Evolutionary conservation across 1,284 basidiomycete genomes (phyloP).

Genomic region (Cryptococcus jaspeensis): DNA sequence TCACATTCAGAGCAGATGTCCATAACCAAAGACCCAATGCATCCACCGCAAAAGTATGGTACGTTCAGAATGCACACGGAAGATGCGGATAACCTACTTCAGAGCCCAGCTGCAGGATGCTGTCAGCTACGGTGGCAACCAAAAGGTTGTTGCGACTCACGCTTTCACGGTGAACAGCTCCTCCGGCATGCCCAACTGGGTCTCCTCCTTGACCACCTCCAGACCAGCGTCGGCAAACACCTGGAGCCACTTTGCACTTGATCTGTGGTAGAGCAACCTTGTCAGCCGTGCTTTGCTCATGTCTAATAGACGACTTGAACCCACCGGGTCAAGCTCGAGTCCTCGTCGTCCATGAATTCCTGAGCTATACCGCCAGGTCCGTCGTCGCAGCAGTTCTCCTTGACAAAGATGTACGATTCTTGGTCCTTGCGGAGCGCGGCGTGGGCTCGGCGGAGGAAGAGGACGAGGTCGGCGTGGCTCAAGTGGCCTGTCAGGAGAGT

Average conservation of each 20-base stretch:
- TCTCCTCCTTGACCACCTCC: conserved; percentile 64
- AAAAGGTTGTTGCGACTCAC: conserved; percentile 51
- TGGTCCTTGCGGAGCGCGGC: conserved; percentile 31
- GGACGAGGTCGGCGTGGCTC: conserved; percentile 69
- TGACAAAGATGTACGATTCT: conserved; percentile 65
- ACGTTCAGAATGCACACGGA: too few relatives aligned
- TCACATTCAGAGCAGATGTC: too few relatives aligned
- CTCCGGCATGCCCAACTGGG: conserved; percentile 68
- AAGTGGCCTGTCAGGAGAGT: conserved; percentile 58
- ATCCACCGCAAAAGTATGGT: too few relatives aligned
- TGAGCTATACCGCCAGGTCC: conserved; percentile 53
- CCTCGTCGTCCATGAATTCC: conserved; percentile 75
- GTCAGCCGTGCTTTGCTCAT: neutral
- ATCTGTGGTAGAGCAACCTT: conserved; percentile 56
- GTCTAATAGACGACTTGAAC: neutral
- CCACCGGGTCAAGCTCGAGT: conserved; percentile 83
- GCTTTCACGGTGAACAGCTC: conserved; percentile 81
- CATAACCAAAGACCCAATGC: too few relatives aligned
- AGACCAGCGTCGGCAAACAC: conserved; percentile 70
- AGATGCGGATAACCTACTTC: too few relatives aligned
- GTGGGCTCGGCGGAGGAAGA: conserved; percentile 67
- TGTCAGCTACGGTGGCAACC: conserved; percentile 5
- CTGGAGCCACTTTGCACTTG: conserved; percentile 74
- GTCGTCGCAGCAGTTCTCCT: conserved; percentile 82
- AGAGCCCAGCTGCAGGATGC: conserved; percentile 25